A percentile compares a stretch with the other conserved stretches of the same genome.
These are phyloP conservation scores for Penicillium steckii DNA, from an alignment of 495 filamentous ascomycete species.

Conservation along the genomic window DNA sequence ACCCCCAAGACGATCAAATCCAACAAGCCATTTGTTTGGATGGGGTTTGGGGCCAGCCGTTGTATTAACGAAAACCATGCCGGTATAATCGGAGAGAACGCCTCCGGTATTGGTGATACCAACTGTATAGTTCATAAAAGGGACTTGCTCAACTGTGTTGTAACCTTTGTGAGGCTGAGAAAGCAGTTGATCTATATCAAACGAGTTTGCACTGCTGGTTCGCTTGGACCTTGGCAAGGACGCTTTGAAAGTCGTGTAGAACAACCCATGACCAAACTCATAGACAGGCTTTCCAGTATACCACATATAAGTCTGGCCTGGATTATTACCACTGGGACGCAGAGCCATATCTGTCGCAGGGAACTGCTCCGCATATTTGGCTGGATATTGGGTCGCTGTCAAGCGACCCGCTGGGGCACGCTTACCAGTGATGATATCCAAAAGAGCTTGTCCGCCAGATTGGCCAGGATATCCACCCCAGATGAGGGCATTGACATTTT, in stretches of 20 bases:
- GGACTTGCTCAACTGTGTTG: slow-evolving; percentile 31
- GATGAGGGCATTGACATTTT: slow-evolving; percentile 50
- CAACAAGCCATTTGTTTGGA: slow-evolving; percentile 63
- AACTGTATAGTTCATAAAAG: slow-evolving; percentile 47
- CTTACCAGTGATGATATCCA: slow-evolving; percentile 54
- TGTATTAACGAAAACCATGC: slow-evolving; percentile 54
- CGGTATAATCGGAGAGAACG: slow-evolving; percentile 56
- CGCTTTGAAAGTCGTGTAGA: slow-evolving; percentile 49
- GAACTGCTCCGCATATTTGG: slow-evolving; percentile 50
- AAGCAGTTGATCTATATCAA: slow-evolving; percentile 30
- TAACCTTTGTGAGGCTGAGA: slow-evolving; percentile 23
- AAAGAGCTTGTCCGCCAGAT: slow-evolving; percentile 52
- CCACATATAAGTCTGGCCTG: slow-evolving; percentile 62
- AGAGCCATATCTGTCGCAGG: slow-evolving; percentile 58
- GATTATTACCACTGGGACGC: slow-evolving; percentile 42
- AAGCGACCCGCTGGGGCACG: slow-evolving; percentile 57
- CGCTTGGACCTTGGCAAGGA: slow-evolving; percentile 15
- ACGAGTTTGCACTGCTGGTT: slow-evolving; percentile 6
- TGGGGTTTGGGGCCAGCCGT: slow-evolving; percentile 57
- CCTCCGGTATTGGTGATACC: slow-evolving; percentile 53
- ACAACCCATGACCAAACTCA: slow-evolving; percentile 56
- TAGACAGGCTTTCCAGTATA: slow-evolving; percentile 54
- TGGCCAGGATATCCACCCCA: slow-evolving; percentile 65
- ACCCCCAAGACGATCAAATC: slow-evolving; percentile 52
- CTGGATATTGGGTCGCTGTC: slow-evolving; percentile 58